These are phyloP conservation scores for Xylaria multiplex DNA, from an alignment of 2,329 filamentous ascomycete species.

Conservation along the genomic window DNA sequence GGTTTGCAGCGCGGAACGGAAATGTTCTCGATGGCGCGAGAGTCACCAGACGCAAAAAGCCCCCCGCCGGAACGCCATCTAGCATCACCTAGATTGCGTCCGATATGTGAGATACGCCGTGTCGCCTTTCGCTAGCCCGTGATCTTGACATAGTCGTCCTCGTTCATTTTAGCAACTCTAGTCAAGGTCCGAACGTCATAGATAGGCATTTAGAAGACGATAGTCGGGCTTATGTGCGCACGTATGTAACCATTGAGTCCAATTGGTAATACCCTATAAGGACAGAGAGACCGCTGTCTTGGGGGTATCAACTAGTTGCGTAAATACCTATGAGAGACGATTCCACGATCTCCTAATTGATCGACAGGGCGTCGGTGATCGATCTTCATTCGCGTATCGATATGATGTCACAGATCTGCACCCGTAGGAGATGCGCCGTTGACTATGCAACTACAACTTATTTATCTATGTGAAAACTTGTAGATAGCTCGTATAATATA, in stretches of 20 bases:
- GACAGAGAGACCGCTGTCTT: background rate
- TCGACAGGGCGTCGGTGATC: conserved; percentile 8
- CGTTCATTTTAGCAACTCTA: background rate
- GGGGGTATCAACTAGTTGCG: background rate
- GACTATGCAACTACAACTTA: background rate
- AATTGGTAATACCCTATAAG: background rate
- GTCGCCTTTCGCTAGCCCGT: no score
- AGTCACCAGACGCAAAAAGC: no score
- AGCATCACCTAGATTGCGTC: no score
- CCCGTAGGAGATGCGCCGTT: background rate
- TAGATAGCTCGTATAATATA: background rate
- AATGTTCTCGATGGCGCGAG: no score
- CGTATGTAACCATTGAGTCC: background rate
- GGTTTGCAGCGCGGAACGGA: background rate
- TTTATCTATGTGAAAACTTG: no score
- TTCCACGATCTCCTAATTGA: background rate
- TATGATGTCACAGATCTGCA: conserved; percentile 21
- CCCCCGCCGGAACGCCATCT: no score
- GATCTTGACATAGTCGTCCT: background rate
- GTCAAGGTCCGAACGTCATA: background rate
- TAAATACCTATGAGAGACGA: background rate
- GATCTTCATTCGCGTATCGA: conserved; percentile 12
- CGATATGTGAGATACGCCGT: no score
- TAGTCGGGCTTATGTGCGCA: background rate
- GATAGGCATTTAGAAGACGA: background rate